Percentiles rank a stretch among this genome's conserved stretches.
Conservation (phyloP, 352 stramenopile species). For the Pythium apleroticum region DNA sequence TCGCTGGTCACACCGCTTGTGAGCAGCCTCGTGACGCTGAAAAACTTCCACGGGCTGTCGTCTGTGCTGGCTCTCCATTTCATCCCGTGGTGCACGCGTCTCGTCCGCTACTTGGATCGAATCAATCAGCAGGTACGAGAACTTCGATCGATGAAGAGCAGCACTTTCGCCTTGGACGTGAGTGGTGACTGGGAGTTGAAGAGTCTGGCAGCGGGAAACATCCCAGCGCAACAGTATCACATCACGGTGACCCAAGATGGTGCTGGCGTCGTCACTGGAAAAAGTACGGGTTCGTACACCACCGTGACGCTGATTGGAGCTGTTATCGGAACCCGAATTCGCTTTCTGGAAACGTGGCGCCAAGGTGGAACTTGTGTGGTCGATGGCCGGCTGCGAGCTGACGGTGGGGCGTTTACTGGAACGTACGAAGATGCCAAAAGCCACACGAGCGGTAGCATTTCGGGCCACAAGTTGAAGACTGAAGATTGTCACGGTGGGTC, state of each 20-base stretch:
- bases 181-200: conserved; percentile 87
- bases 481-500: not conserved
- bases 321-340: conserved; percentile 76
- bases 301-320: conserved; percentile 78
- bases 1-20: conserved; percentile 64
- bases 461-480: conserved; percentile 50
- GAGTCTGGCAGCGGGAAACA: conserved; percentile 84
- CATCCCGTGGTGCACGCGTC: conserved; percentile 73
- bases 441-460: conserved; percentile 81
- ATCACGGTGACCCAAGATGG: conserved; percentile 68
- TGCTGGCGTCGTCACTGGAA: conserved; percentile 61
- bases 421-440: conserved; percentile 88
- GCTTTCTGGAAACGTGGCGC: conserved; percentile 85
- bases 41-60: conserved; percentile 65
- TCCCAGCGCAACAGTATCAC: conserved; percentile 86
- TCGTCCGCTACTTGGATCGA: conserved; percentile 66
- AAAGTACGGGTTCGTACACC: conserved; percentile 80
- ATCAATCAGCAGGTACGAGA: conserved; percentile 53
- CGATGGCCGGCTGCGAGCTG: conserved; percentile 69
- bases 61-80: conserved; percentile 74
- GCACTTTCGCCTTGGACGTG: conserved; percentile 59
- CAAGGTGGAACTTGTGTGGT: conserved; percentile 88
- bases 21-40: conserved; percentile 61
- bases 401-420: conserved; percentile 70
- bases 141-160: conserved; percentile 27